Conservation (phyloP, 148 eudicot genomes). For the Fagopyrum tataricum region DNA sequence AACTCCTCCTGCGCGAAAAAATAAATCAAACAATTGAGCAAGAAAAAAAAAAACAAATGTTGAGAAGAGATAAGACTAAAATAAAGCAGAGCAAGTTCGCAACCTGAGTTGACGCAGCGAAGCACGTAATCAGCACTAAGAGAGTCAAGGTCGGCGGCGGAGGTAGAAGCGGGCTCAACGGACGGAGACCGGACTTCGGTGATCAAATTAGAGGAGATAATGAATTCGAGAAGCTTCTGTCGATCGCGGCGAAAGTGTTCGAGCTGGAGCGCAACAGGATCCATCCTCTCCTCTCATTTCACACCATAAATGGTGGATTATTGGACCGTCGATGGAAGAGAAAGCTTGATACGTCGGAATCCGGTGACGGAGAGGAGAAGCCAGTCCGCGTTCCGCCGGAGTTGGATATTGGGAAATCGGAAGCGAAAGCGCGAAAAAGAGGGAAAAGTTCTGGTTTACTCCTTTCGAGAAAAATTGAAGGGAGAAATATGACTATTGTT, state of each 20-base stretch:
- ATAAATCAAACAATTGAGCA: neutral
- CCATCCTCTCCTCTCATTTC: slow-evolving; percentile 11
- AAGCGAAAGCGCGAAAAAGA: neutral
- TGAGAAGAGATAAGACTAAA: neutral
- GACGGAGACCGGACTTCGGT: slow-evolving; percentile 35
- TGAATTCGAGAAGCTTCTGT: slow-evolving; percentile 56
- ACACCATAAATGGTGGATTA: neutral
- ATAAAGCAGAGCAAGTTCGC: neutral
- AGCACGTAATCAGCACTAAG: slow-evolving; percentile 69
- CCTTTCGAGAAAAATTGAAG: neutral
- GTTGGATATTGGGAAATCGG: neutral
- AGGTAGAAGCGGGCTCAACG: slow-evolving; percentile 27
- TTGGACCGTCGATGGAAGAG: neutral
- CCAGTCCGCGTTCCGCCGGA: slow-evolving; percentile 1
- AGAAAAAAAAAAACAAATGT: neutral
- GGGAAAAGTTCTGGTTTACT: neutral
- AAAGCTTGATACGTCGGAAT: neutral
- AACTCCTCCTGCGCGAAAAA: slow-evolving; percentile 54
- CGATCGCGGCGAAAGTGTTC: slow-evolving; percentile 61
- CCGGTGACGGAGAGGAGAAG: neutral
- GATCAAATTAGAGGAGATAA: slow-evolving; percentile 52
- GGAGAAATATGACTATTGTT: neutral
- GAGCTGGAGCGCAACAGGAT: slow-evolving; percentile 19
- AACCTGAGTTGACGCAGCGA: slow-evolving; percentile 46
- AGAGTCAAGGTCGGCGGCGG: slow-evolving; percentile 42